Evolutionary conservation across 1,139 yeast species (phyloP), one percentile per base, ranked within the genome.

Genomic region (Taiozyma onychis): DNA sequence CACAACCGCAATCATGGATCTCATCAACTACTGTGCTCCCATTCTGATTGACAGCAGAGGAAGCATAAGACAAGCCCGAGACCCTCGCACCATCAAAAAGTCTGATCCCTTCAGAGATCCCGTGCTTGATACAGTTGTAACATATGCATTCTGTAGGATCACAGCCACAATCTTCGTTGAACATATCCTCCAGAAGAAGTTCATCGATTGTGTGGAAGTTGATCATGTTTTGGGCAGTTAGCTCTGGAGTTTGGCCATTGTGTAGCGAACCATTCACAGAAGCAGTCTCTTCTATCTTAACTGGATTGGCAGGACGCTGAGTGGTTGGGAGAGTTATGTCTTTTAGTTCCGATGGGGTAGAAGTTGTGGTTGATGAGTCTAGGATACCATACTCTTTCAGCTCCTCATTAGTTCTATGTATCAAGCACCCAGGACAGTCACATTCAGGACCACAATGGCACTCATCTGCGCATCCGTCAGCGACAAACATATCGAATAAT

Each of bases 381-480:
- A 58, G 32, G 2, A 61, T 49, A 1, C 64, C 64, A 45, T 57
- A 54, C 4, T 50, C 53, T 44, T 41, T 52, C 21, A 61, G 41
- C 30, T 61, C 64, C 39, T 57, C 61, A 39, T 54, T 57, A 0
- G 62, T 56, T 47, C 64, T 51, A 47, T 61, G 64, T 2, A 59
- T 54, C 27, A 61, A 47, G 48, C 64, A 61, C 2, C 60, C 58
- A 10, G 59, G 60, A 48, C 64, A 61, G 0, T 47, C 28, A 49
- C 64, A 61, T 3, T 48, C 48, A 2, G 55, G 53, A 0, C 64
- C 64, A 61, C 64, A 61, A 14, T 49, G 32, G 51, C 64, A 61
- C 41, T 54, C 60, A 7, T 47, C 53, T 3, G 61, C 54, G 46
- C 64, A 61, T 2, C 63, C 64, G 5, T 54, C 50, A 2, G 59